phyloP scores from a whole-genome alignment of 306 rosid genomes.

The Vicia faba region DNA sequence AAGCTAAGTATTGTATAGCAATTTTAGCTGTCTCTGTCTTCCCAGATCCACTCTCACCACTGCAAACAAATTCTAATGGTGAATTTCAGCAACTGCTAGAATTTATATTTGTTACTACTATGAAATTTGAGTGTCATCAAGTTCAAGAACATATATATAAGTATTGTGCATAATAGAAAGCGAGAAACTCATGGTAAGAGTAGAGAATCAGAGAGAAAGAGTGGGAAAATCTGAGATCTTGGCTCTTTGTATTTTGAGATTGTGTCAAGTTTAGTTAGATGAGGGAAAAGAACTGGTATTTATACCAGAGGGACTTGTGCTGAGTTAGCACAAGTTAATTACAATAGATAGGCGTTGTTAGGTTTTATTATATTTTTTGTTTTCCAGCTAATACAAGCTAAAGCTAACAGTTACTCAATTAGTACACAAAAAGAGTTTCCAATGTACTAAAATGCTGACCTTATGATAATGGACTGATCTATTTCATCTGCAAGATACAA shows the following conservation, averaged over 20 bases:
- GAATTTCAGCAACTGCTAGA: slow-evolving; percentile 21
- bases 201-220: too few relatives aligned
- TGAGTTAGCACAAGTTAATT: not conserved
- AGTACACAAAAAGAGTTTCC: slow-evolving; percentile 27
- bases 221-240: too few relatives aligned
- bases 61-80: slow-evolving; percentile 42
- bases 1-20: slow-evolving; percentile 72
- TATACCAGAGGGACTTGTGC: not conserved
- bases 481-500: slow-evolving; percentile 66
- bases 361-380: not conserved
- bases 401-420: not conserved
- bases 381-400: not conserved
- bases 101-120: slow-evolving; percentile 5
- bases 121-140: slow-evolving; percentile 22
- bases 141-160: slow-evolving; percentile 10
- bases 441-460: slow-evolving; percentile 53
- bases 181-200: too few relatives aligned
- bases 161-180: not conserved
- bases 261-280: too few relatives aligned
- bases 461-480: slow-evolving; percentile 85
- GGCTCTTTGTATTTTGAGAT: too few relatives aligned
- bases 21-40: slow-evolving; percentile 88
- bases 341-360: not conserved
- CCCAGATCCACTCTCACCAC: slow-evolving; percentile 98
- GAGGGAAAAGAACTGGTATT: not conserved